Evolutionary conservation across 257 asterid species (phyloP).

Genomic region (Prunella vulgaris): DNA sequence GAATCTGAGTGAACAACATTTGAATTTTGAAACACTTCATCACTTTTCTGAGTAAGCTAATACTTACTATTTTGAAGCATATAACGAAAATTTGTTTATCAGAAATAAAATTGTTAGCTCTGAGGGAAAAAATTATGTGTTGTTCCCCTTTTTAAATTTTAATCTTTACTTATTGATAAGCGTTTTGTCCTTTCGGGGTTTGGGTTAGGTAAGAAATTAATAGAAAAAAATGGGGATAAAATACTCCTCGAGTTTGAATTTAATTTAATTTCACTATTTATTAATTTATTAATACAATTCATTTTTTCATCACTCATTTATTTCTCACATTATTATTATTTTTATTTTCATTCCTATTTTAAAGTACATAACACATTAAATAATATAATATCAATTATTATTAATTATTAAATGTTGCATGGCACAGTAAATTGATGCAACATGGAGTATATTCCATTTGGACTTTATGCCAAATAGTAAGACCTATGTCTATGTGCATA

Average conservation of each 20-base stretch:
- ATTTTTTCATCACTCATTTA: too few species aligned
- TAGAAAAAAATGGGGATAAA: too few species aligned
- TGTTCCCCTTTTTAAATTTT: not conserved
- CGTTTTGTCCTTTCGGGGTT: not conserved
- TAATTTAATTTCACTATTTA: not conserved
- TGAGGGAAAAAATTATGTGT: not conserved
- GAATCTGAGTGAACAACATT: constrained; percentile 29
- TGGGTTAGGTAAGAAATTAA: constrained; percentile 11
- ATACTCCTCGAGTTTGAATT: too few species aligned
- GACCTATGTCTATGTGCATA: not conserved
- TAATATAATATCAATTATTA: too few species aligned
- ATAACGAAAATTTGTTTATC: constrained; percentile 10
- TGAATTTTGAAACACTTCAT: constrained; percentile 25
- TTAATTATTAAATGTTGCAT: constrained; percentile 7
- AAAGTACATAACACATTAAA: too few species aligned
- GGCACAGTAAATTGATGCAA: constrained; percentile 11
- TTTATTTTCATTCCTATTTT: too few species aligned
- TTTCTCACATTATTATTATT: too few species aligned
- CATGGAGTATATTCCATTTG: constrained; percentile 23
- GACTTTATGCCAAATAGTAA: not conserved
- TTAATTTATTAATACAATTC: too few species aligned
- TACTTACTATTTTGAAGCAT: constrained; percentile 18
- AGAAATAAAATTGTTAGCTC: not conserved
- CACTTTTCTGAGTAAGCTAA: constrained; percentile 25
- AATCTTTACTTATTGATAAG: not conserved